Percentiles rank a stretch among this genome's conserved stretches.
phyloP scores from a whole-genome alignment of 1,139 yeast species.

The Suhomyces chickasaworum region DNA sequence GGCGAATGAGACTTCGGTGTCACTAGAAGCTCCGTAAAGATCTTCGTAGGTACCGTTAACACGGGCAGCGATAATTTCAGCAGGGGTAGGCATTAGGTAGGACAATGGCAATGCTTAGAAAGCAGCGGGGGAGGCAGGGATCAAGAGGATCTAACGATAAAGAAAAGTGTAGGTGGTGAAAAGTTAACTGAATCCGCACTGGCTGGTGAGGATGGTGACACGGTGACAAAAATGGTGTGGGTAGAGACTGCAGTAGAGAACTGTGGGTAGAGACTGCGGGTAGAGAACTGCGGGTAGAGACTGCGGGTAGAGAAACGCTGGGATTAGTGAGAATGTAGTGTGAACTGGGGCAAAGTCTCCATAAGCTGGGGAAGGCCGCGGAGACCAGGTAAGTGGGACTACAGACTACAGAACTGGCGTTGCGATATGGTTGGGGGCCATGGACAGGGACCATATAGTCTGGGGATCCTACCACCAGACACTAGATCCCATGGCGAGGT shows the following conservation, averaged over 20 bases:
- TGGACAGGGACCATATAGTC: too few relatives aligned
- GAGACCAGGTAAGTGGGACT: too few relatives aligned
- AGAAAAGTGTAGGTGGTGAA: constrained; percentile 3
- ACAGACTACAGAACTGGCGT: too few relatives aligned
- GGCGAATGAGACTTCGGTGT: constrained; percentile 11
- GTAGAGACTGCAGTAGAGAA: too few relatives aligned
- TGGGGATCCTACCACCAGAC: too few relatives aligned
- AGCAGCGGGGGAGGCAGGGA: constrained; percentile 18
- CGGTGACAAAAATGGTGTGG: background rate
- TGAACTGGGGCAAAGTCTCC: background rate
- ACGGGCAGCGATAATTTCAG: constrained; percentile 61
- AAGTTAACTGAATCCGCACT: background rate
- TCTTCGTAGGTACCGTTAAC: constrained; percentile 36
- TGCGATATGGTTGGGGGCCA: too few relatives aligned
- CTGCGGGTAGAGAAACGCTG: too few relatives aligned
- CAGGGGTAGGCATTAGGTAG: constrained; percentile 55
- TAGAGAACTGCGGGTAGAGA: too few relatives aligned
- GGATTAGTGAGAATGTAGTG: background rate
- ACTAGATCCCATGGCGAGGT: too few relatives aligned
- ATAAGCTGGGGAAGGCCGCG: background rate
- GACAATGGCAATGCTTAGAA: constrained; percentile 16
- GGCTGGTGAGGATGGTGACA: background rate
- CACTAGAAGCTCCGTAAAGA: constrained; percentile 10
- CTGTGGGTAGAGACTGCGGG: too few relatives aligned
- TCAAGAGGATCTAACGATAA: constrained; percentile 4